Base-by-base conservation (phyloP, 768 basidiomycete species). In the Leccinellum albellum region DNA sequence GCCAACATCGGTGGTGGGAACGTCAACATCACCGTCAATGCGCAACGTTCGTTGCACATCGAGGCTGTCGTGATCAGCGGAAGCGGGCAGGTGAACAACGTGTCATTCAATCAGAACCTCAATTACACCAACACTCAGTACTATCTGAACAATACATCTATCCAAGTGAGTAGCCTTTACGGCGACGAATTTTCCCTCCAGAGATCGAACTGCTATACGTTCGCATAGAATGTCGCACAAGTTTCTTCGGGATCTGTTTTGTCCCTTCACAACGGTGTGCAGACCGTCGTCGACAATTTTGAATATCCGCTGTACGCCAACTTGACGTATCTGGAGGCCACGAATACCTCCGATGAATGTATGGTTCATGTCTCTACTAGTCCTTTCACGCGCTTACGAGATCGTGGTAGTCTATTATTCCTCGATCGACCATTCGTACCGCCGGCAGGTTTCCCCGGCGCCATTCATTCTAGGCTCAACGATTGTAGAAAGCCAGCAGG, bases 371-470 rank as follows among this genome's bases (percentile, higher is more conserved):
- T 28, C 7, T 14, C 15, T 29, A 14, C 23, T 37, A n/a, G n/a
- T 55, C 29, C 21, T 59, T 52, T 24, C n/a, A 3, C 21, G 9
- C 26, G 10, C 56, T 61, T 44, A 63, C 26, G 10, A 26, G 14
- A 9, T 3, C 15, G 32, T 29, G 55, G 5, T 50, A 88, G 86
- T 81, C 64, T 75, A 76, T 50, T 72, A 76, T 50, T 72, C 78
- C 10, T 63, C 66, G 3, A 79, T 91, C 56, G 86, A 91, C 62
- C 89, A 89, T 64, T 85, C 84, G 1, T 91, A 89, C 64, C 70
- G 82, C 50, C 82, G 88, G 23, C 72, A 75, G 23, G 69, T 85
- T 37, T 64, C 79, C 14, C 87, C 88, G 1, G 76, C 77, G 40
- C 84, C 87, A 2, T 81, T 86, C 59, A 78, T 83, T 52, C 64